Percentiles rank a stretch among this genome's conserved stretches.
Evolutionary conservation across 257 asterid species (phyloP).

Genomic region (Solanum bulbocastanum): DNA sequence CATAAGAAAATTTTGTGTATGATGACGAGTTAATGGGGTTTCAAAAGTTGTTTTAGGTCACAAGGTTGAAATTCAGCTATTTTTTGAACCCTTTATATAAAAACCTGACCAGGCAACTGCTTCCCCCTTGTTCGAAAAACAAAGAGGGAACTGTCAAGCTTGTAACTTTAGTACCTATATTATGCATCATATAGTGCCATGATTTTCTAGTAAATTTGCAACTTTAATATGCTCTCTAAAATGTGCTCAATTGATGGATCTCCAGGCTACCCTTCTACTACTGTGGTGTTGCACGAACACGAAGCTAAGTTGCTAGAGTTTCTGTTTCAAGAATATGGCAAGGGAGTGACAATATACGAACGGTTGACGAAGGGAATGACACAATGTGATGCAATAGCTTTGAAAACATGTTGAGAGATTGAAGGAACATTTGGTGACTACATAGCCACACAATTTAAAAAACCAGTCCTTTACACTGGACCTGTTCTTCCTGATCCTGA

Average conservation of each 20-base stretch:
- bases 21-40: background rate
- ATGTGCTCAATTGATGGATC: background rate
- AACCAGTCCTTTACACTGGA: slow-evolving; percentile 10
- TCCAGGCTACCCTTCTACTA: slow-evolving; percentile 13
- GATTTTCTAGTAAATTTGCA: background rate
- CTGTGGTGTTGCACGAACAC: background rate
- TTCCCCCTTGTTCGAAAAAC: background rate
- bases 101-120: background rate
- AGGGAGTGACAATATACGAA: background rate
- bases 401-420: slow-evolving; percentile 9
- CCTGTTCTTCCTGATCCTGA: slow-evolving; percentile 10
- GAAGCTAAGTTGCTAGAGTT: slow-evolving; percentile 8
- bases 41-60: background rate
- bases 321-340: background rate
- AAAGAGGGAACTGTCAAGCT: background rate
- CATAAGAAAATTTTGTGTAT: background rate
- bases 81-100: background rate
- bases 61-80: background rate
- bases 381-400: slow-evolving; percentile 6
- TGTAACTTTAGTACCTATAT: background rate
- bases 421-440: slow-evolving; percentile 18
- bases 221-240: background rate
- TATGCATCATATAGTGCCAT: background rate
- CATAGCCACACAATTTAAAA: background rate
- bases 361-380: background rate